Evolutionary conservation across 768 basidiomycete species (phyloP).

Genomic region (Paxillus rubicundulus): DNA sequence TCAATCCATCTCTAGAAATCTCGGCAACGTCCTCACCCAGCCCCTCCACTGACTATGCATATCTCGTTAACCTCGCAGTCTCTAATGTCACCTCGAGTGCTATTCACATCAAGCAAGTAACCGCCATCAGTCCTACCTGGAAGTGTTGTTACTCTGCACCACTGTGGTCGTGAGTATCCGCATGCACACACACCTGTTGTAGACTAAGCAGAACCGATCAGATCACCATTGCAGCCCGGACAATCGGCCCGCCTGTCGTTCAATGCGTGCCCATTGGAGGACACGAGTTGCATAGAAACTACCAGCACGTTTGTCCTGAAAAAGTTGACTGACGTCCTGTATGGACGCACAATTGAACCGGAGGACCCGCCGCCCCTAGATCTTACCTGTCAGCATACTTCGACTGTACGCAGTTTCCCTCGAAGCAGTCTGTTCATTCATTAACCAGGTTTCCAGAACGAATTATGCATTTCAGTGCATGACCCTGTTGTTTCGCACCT

Average conservation of each 20-base stretch:
- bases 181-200: neutral
- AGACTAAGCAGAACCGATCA: conserved; percentile 24
- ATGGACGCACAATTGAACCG: conserved; percentile 40
- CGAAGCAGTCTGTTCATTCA: neutral
- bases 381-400: conserved; percentile 48
- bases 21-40: conserved; percentile 52
- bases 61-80: conserved; percentile 53
- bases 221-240: conserved; percentile 42
- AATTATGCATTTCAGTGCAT: conserved; percentile 15
- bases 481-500: conserved; percentile 37
- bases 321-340: conserved; percentile 50
- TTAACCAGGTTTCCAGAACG: conserved; percentile 4
- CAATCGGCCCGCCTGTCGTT: conserved; percentile 50
- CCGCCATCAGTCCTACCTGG: conserved; percentile 72
- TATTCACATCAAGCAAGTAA: conserved; percentile 55
- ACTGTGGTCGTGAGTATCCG: conserved; percentile 41
- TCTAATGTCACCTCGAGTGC: conserved; percentile 45
- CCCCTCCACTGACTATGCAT: conserved; percentile 46
- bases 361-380: conserved; percentile 53
- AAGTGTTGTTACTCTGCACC: conserved; percentile 41
- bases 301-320: conserved; percentile 49
- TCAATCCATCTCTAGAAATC: conserved; percentile 56
- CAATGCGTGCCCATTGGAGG: conserved; percentile 39
- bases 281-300: conserved; percentile 37
- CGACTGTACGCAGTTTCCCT: conserved; percentile 37